Conservation (phyloP, 2,329 filamentous ascomycete genomes). For the Colletotrichum salicis region DNA sequence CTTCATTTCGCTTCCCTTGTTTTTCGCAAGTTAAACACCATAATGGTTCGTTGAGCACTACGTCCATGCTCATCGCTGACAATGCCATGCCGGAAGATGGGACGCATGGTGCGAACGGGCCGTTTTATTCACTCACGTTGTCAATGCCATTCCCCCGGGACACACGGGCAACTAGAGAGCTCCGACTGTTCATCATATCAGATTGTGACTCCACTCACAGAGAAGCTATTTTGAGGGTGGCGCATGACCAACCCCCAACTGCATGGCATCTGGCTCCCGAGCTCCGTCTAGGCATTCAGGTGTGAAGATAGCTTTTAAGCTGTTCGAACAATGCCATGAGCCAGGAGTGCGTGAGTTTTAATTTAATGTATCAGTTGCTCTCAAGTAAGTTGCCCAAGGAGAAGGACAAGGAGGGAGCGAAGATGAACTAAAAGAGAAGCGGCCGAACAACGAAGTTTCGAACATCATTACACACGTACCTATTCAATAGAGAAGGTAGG, state of each 20-base stretch:
- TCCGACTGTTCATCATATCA: not conserved
- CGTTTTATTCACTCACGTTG: not conserved
- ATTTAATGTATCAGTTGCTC: too few relatives aligned
- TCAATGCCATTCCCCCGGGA: not conserved
- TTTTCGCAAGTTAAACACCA: not conserved
- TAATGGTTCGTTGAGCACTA: not conserved
- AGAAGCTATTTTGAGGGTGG: not conserved
- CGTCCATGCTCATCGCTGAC: not conserved
- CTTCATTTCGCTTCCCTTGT: not conserved
- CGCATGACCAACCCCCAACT: not conserved
- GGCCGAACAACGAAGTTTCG: too few relatives aligned
- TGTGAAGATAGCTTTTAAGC: too few relatives aligned
- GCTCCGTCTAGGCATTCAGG: too few relatives aligned
- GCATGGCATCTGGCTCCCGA: too few relatives aligned
- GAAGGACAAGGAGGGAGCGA: too few relatives aligned
- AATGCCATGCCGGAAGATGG: not conserved
- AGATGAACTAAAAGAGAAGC: too few relatives aligned
- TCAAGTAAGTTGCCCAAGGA: too few relatives aligned
- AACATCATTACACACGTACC: too few relatives aligned
- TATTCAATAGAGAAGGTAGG: too few relatives aligned
- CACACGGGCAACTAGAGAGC: not conserved
- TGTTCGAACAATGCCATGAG: too few relatives aligned
- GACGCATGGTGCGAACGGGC: not conserved
- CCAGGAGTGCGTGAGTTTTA: too few relatives aligned
- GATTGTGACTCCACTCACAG: not conserved